Conservation (phyloP, 441 rosid genomes). For the Mallotus japonicus region DNA sequence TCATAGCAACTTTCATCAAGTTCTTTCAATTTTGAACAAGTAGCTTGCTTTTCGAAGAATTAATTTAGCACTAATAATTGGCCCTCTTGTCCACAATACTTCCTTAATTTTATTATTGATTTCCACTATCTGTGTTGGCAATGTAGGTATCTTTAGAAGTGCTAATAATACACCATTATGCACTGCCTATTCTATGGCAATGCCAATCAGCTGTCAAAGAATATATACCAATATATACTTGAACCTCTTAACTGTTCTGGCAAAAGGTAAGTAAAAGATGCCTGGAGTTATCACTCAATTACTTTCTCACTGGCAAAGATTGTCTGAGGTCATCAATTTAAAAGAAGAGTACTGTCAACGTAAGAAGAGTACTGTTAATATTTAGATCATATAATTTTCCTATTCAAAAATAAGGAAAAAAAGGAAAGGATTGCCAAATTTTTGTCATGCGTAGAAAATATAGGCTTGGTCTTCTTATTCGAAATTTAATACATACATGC, state of each 20-base stretch:
- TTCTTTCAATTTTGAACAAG: slow-evolving; percentile 11
- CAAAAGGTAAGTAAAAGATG: too few species aligned
- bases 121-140: neutral
- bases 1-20: slow-evolving; percentile 17
- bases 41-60: neutral
- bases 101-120: neutral
- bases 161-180: neutral
- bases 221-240: neutral
- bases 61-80: neutral
- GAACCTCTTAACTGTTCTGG: neutral
- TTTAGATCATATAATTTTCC: too few species aligned
- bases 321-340: too few species aligned
- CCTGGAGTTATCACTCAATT: too few species aligned
- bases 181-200: neutral
- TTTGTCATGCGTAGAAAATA: neutral
- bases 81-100: neutral
- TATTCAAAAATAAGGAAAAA: neutral
- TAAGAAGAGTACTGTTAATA: too few species aligned
- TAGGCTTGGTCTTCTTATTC: neutral
- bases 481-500: neutral
- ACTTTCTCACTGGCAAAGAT: too few species aligned
- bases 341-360: too few species aligned
- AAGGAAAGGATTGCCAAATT: neutral
- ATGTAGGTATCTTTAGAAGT: neutral
- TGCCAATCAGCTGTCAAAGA: neutral